Evolutionary conservation across 2,329 filamentous ascomycete genomes (phyloP), one percentile per base, ranked within the genome.

Genomic region (Colletotrichum theobromicola): DNA sequence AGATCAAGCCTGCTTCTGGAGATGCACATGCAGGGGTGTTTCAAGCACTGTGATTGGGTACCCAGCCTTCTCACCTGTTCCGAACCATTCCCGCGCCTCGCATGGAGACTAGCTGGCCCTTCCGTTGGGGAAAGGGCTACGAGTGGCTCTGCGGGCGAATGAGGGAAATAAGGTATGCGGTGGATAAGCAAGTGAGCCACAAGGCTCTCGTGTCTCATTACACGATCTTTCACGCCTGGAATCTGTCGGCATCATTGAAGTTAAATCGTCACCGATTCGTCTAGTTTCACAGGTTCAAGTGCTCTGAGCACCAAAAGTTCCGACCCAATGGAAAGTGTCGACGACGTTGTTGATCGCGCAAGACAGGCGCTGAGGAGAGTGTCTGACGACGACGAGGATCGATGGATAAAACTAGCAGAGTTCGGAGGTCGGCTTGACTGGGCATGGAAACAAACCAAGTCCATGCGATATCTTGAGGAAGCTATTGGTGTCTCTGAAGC

Each of bases 221-320:
- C 5, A 4, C 10, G 2, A 46, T 13, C 1, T 46, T 21, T 46
- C 42, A 46, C 42, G 18, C 10, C 10, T 4, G n/a, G 21, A 13
- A n/a, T 46, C 10, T 46, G 42, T 46, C 3, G 42, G 42, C 42
- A 2, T 2, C 7, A 7, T 46, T 46, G 5, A 21, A 21, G n/a
- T n/a, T 2, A 46, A 13, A 13, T 46, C n/a, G 10, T 46, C n/a
- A 46, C 3, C n/a, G 18, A 21, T 46, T 46, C 10, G 1, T 13
- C 42, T 46, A 3, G 18, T 7, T 4, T 12, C 18, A 12, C 42
- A 21, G 0, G 1, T 0, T 10, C 18, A 12, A 46, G 9, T 21
- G 9, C 5, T 21, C 5, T 13, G 5, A 3, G 42, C 6, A 21
- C 5, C 37, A 7, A 46, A 46, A 21, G 10, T 46, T 1, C 13